A percentile compares a stretch with the other conserved stretches of the same genome.
Conservation (phyloP, 2,329 filamentous ascomycete genomes). For the Cyanodermella asteris region DNA sequence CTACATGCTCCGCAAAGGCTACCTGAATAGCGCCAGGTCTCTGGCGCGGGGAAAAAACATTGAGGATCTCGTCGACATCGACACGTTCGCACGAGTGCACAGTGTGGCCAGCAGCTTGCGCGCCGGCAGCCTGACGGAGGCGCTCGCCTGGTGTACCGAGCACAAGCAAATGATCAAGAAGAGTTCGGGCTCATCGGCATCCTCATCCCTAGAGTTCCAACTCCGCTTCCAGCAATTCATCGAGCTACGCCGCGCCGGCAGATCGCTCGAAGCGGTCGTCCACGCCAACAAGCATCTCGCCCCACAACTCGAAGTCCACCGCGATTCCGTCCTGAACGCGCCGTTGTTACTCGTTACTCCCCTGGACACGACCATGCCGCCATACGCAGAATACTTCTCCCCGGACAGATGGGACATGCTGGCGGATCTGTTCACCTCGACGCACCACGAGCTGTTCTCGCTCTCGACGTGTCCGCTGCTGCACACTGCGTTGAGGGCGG, state of each 20-base stretch:
- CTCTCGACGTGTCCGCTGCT: conserved; percentile 67
- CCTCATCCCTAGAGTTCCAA: conserved; percentile 58
- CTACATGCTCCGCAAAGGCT: conserved; percentile 70
- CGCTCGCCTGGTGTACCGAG: conserved; percentile 74
- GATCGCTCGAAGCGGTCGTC: conserved; percentile 50
- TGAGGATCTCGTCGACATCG: conserved; percentile 63
- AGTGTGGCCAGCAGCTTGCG: conserved; percentile 53
- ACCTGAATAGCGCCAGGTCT: conserved; percentile 51
- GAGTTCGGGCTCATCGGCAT: conserved; percentile 28
- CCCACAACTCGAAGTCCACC: conserved; percentile 46
- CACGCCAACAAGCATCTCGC: conserved; percentile 69
- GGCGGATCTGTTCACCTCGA: conserved; percentile 58
- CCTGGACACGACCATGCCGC: conserved; percentile 35
- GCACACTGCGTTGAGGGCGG: conserved; percentile 74
- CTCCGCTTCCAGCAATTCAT: conserved; percentile 87
- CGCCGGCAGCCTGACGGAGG: conserved; percentile 50
- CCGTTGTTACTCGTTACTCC: conserved; percentile 62
- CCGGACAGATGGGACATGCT: conserved; percentile 51
- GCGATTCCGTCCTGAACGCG: conserved; percentile 46
- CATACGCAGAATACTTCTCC: conserved; percentile 53
- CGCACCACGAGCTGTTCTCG: conserved; percentile 67
- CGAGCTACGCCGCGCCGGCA: conserved; percentile 54
- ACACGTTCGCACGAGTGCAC: conserved; percentile 67
- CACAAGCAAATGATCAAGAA: conserved; percentile 85
- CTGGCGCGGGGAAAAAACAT: conserved; percentile 58